Base-by-base conservation (phyloP, 2,329 filamentous ascomycete genomes). In the Bipolaris bicolor region DNA sequence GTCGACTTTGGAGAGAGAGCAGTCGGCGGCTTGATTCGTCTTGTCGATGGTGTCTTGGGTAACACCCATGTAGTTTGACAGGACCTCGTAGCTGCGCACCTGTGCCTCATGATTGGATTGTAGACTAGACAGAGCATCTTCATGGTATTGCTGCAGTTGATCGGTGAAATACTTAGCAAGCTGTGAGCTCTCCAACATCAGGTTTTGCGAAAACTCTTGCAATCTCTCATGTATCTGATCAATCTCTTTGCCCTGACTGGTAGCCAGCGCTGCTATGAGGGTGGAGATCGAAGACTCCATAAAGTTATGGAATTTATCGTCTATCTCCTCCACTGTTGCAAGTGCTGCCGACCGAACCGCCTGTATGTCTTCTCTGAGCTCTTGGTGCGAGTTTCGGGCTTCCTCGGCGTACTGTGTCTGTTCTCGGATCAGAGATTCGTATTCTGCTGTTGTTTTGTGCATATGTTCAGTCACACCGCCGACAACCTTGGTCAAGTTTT, bases 401-500 rank as follows among this genome's bases (percentile, higher is more conserved):
- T 68, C 55, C 20, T 71, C 62, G 3, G 62, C 58, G 22, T 69
- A 73, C 7, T 57, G 53, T 24, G 58, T 63, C 44, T 73, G 70
- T 16, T 73, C 64, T 0, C 52, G 57, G 24, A 72, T 48, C 20
- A 69, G 52, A 7, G 60, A 51, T 22, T 69, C 61, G n/a, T 69
- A 67, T 33, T 72, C 66, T 15, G 70, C 60, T 1, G 63, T 61
- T 1, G 65, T 66, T 3, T 64, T 58, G 7, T 64, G 59, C 20
- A 75, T 61, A 7, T 57, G 60, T 1, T 65, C 61, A 16, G 67
- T 65, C 3, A 73, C 67, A 5, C 47, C 57, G 9, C 61, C 54
- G 36, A 72, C 64, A 7, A 70, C 63, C 37, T 74, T 63, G 0
- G 70, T 70, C 24, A 76, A 49, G 37, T 73, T 72, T 44, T 75